A percentile compares a stretch with the other conserved stretches of the same genome.
Conservation (phyloP, 208 protist genomes). For the Trypanosoma avium region DNA sequence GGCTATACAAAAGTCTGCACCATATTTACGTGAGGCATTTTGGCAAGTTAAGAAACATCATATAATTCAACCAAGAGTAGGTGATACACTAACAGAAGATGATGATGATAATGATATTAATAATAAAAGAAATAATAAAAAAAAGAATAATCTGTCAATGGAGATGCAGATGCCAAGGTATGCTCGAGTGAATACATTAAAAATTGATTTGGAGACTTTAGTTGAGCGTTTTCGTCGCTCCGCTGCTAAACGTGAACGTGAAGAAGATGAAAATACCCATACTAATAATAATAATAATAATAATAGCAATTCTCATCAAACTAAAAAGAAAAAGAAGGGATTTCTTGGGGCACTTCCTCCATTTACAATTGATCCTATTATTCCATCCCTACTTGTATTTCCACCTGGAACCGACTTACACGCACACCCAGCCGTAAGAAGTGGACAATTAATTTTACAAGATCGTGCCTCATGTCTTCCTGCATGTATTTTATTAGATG, state of each 20-base stretch:
- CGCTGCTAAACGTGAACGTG: conserved; percentile 17
- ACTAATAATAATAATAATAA: neutral
- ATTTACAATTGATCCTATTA: conserved; percentile 71
- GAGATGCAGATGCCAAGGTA: conserved; percentile 65
- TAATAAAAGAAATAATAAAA: neutral
- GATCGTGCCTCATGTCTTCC: conserved; percentile 92
- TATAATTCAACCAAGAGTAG: conserved; percentile 52
- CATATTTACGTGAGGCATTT: conserved; percentile 83
- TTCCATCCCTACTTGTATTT: conserved; percentile 83
- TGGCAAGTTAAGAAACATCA: conserved; percentile 80
- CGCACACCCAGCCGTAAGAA: conserved; percentile 81
- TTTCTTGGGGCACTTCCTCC: conserved; percentile 39
- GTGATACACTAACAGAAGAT: conserved; percentile 31
- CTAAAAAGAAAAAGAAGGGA: neutral
- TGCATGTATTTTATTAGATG: conserved; percentile 80
- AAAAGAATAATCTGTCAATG: neutral
- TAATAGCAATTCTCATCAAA: neutral
- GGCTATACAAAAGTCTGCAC: conserved; percentile 61
- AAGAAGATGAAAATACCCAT: neutral
- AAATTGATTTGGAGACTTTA: conserved; percentile 68
- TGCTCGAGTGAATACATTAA: conserved; percentile 87
- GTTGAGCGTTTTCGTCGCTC: conserved; percentile 59
- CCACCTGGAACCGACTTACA: conserved; percentile 85
- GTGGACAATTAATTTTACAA: conserved; percentile 86
- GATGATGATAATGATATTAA: conserved; percentile 1